Conservation (phyloP, 495 filamentous ascomycete species). For the Podospora pseudoanserina region DNA sequence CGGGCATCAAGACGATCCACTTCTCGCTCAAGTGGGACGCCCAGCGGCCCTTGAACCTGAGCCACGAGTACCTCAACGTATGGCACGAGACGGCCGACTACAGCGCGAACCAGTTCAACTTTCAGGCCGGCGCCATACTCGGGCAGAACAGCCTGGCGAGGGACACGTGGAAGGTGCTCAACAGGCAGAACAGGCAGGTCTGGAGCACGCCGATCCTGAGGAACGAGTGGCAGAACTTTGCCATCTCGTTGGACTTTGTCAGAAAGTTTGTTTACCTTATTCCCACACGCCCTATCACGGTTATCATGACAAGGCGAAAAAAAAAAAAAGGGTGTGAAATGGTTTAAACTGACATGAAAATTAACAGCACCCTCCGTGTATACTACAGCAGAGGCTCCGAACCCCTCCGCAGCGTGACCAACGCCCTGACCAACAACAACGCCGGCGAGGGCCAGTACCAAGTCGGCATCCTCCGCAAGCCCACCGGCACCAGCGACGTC, state of each 20-base stretch:
- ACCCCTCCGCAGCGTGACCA: conserved; percentile 46
- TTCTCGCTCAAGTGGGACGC: conserved; percentile 51
- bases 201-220: conserved; percentile 43
- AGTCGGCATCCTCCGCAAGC: conserved; percentile 56
- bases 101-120: conserved; percentile 54
- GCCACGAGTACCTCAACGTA: conserved; percentile 54
- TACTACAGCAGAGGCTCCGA: conserved; percentile 51
- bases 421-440: conserved; percentile 48
- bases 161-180: conserved; percentile 66
- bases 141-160: conserved; percentile 72
- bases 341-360: conserved; percentile 5
- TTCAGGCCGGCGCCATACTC: conserved; percentile 50
- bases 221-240: conserved; percentile 57
- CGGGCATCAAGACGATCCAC: conserved; percentile 52
- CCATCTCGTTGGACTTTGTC: conserved; percentile 48
- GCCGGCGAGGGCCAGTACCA: conserved; percentile 55
- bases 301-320: no score
- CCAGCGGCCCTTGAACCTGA: conserved; percentile 47
- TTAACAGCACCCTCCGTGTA: conserved; percentile 47
- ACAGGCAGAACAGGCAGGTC: conserved; percentile 45
- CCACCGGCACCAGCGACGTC: conserved; percentile 50
- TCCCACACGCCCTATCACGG: background rate
- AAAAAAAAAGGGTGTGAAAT: background rate
- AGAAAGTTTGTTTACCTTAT: conserved; percentile 42
- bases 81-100: conserved; percentile 57